These are phyloP conservation scores for Persicaria tinctoria DNA, from an alignment of 148 eudicot species.

Conservation along the genomic window DNA sequence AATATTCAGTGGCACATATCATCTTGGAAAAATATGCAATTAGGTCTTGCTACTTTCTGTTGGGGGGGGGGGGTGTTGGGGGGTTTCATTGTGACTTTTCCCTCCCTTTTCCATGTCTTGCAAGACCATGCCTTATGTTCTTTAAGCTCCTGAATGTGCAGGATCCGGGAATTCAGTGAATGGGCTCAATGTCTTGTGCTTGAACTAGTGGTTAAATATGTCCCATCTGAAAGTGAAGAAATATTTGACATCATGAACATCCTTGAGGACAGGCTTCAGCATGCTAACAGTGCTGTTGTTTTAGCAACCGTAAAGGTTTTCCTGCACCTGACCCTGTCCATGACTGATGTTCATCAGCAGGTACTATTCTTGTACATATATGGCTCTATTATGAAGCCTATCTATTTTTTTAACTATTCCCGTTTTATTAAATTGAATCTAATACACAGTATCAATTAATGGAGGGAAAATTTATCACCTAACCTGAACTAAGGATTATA, in stretches of 20 bases:
- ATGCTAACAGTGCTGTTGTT: conserved; percentile 98
- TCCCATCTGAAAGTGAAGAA: conserved; percentile 77
- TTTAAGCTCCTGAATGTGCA: conserved; percentile 25
- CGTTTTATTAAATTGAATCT: background rate
- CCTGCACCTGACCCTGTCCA: conserved; percentile 84
- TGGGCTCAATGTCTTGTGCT: conserved; percentile 98
- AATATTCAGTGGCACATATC: background rate
- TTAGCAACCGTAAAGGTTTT: conserved; percentile 91
- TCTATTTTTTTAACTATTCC: background rate
- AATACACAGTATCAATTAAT: background rate
- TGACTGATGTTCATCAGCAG: conserved; percentile 99
- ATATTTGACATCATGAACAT: conserved; percentile 98
- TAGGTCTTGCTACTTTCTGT: background rate
- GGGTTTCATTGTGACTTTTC: background rate
- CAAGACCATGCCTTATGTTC: conserved; percentile 12
- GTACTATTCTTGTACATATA: conserved; percentile 21
- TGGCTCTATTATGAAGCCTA: background rate
- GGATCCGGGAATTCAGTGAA: conserved; percentile 94
- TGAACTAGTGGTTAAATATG: conserved; percentile 89
- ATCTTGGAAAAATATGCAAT: background rate
- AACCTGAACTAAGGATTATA: background rate
- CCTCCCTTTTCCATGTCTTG: background rate
- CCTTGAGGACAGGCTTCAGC: conserved; percentile 99
- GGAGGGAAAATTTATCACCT: background rate
- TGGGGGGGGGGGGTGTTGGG: background rate